phyloP scores from a whole-genome alignment of 306 rosid species.

The Corylus avellana region DNA sequence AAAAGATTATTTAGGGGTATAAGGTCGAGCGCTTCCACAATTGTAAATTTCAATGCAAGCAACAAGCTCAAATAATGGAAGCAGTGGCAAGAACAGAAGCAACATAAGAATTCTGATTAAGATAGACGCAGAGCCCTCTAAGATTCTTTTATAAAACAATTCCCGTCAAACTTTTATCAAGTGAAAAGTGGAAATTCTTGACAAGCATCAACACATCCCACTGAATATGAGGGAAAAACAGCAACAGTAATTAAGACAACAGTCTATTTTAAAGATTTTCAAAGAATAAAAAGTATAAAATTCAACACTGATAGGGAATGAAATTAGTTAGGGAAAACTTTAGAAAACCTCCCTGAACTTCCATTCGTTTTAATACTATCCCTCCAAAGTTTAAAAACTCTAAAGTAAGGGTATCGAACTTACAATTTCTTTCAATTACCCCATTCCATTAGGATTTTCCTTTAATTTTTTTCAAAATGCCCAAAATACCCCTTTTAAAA shows the following conservation, averaged over 20 bases:
- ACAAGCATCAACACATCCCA: background rate
- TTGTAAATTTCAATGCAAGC: slow-evolving; percentile 5
- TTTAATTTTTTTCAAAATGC: too few species aligned
- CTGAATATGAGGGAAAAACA: background rate
- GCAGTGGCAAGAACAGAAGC: slow-evolving; percentile 16
- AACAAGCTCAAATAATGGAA: slow-evolving; percentile 23
- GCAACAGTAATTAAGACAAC: background rate
- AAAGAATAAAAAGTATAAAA: background rate
- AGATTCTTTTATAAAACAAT: background rate
- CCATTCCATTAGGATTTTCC: too few species aligned
- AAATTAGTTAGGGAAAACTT: background rate
- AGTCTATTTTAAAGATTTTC: background rate
- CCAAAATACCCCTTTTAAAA: too few species aligned
- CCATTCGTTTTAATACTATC: too few species aligned
- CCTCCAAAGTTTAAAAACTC: too few species aligned
- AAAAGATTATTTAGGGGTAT: slow-evolving; percentile 29
- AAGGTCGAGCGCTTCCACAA: slow-evolving; percentile 21
- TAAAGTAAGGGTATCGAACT: too few species aligned
- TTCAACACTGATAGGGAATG: background rate
- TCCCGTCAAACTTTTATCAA: background rate
- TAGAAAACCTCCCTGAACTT: too few species aligned
- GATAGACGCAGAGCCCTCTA: slow-evolving; percentile 6
- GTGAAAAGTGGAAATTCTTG: background rate
- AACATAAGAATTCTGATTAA: slow-evolving; percentile 4
- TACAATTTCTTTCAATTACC: too few species aligned